A percentile compares a stretch with the other conserved stretches of the same genome.
Conservation (phyloP, 306 rosid genomes). For the Cyamopsis tetragonoloba region DNA sequence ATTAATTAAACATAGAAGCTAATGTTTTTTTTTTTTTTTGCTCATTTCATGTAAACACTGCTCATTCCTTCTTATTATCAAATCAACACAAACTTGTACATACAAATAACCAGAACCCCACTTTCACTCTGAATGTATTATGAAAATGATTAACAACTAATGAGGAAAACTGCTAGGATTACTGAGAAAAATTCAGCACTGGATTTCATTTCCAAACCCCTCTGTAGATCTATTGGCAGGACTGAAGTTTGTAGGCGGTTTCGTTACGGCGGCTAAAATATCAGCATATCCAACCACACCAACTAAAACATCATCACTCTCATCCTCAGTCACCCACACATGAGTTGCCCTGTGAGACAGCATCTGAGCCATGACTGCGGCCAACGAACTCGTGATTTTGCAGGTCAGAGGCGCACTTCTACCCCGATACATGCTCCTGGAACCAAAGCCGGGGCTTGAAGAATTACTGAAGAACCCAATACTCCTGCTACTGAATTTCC, state of each 20-base stretch:
- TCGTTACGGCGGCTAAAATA: constrained; percentile 81
- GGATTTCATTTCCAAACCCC: constrained; percentile 49
- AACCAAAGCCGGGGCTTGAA: constrained; percentile 47
- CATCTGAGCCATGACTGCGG: constrained; percentile 99
- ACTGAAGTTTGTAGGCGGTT: constrained; percentile 41
- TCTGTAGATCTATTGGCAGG: constrained; percentile 50
- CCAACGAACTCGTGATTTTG: constrained; percentile 84
- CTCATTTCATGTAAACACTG: not conserved
- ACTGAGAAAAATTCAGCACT: constrained; percentile 33
- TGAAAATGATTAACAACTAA: constrained; percentile 5
- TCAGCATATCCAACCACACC: constrained; percentile 90
- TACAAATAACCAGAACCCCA: constrained; percentile 13
- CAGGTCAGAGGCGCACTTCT: constrained; percentile 91
- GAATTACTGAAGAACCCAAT: constrained; percentile 64
- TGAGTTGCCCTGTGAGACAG: constrained; percentile 92
- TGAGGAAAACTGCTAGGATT: not conserved
- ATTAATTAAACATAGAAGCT: not conserved
- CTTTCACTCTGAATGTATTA: not conserved
- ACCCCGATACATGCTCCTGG: constrained; percentile 90
- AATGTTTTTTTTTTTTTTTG: not conserved
- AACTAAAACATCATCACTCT: constrained; percentile 65
- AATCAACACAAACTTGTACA: constrained; percentile 3
- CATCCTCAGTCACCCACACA: constrained; percentile 87
- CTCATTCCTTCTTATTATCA: not conserved
- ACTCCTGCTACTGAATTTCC: constrained; percentile 80